Evolutionary conservation across 805 yeast genomes (phyloP).

Genomic region (Teunomyces cretensis): DNA sequence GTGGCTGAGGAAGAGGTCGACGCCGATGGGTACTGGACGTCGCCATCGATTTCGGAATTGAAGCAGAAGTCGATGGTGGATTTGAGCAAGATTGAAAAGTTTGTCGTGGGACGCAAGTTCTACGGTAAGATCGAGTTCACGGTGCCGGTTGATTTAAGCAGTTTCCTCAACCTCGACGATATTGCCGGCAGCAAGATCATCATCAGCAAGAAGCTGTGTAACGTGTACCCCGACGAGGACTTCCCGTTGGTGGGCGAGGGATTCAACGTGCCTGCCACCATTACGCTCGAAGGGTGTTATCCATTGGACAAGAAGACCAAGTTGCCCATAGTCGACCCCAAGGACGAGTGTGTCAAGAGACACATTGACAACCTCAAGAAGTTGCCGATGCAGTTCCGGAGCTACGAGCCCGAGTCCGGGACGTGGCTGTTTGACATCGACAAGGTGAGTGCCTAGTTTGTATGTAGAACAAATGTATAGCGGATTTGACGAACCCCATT

Average conservation of each 20-base stretch:
- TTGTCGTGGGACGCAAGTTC: slow-evolving; percentile 76
- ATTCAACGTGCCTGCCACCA: slow-evolving; percentile 70
- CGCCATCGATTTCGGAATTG: slow-evolving; percentile 71
- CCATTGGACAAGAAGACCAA: slow-evolving; percentile 74
- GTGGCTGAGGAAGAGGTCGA: slow-evolving; percentile 38
- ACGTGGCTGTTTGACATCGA: slow-evolving; percentile 54
- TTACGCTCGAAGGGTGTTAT: slow-evolving; percentile 76
- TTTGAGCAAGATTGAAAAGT: slow-evolving; percentile 59
- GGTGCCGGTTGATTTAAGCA: slow-evolving; percentile 80
- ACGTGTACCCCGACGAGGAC: slow-evolving; percentile 69
- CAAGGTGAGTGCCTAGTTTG: not conserved
- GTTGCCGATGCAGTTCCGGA: slow-evolving; percentile 60
- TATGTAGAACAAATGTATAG: no score
- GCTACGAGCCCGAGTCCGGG: slow-evolving; percentile 76
- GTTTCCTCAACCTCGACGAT: slow-evolving; percentile 57
- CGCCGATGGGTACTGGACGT: slow-evolving; percentile 82
- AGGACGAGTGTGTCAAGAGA: slow-evolving; percentile 64
- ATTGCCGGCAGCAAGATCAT: slow-evolving; percentile 66
- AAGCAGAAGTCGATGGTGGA: slow-evolving; percentile 59
- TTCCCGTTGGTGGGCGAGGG: slow-evolving; percentile 77
- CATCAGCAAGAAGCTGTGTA: slow-evolving; percentile 59
- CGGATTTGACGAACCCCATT: no score
- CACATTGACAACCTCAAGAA: slow-evolving; percentile 69
- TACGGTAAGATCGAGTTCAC: slow-evolving; percentile 77
- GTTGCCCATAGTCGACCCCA: slow-evolving; percentile 72